Percentiles rank a stretch among this genome's conserved stretches.
Evolutionary conservation across 345 rosid genomes (phyloP).

Genomic region (Melaleuca alternifolia): DNA sequence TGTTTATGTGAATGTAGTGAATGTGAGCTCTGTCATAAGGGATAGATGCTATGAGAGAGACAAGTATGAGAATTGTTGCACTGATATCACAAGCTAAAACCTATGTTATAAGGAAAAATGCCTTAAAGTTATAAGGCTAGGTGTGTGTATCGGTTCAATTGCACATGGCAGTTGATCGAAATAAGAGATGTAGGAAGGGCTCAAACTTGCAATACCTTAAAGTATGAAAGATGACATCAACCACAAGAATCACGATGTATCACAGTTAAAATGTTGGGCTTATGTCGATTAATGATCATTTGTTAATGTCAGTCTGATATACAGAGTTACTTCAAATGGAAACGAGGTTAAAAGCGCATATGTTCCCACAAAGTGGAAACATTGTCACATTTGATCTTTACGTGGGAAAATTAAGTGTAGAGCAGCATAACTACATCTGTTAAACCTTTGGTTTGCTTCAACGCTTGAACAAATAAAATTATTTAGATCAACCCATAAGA

Average conservation of each 20-base stretch:
- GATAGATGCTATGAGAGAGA: not conserved
- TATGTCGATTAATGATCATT: not conserved
- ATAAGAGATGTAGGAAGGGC: not conserved
- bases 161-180: not conserved
- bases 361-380: not conserved
- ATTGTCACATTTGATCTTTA: not conserved
- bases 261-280: not conserved
- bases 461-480: accelerated
- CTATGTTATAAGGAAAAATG: not conserved
- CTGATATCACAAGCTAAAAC: not conserved
- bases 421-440: not conserved
- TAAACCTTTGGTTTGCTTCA: not conserved
- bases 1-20: not conserved
- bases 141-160: not conserved
- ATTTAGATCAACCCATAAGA: not conserved
- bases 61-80: not conserved
- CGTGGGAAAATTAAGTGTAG: not conserved
- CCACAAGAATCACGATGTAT: not conserved
- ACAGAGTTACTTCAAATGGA: not conserved
- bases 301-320: not conserved
- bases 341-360: not conserved
- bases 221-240: not conserved
- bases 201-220: not conserved
- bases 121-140: not conserved
- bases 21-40: not conserved